Conservation (phyloP, 176 grass and related monocot species). For the Carex littledalei region DNA sequence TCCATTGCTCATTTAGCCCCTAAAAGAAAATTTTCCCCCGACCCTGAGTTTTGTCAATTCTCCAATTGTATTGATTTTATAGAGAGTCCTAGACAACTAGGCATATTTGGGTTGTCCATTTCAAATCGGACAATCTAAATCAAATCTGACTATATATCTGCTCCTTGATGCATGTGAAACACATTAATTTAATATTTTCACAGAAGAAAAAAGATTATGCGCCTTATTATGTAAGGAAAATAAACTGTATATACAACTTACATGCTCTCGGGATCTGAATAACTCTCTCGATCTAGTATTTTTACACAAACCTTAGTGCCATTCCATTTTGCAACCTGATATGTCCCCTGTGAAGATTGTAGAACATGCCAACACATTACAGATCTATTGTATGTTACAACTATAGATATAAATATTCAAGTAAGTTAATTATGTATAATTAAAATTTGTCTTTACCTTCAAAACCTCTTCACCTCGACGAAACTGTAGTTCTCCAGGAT, state of each 20-base stretch:
- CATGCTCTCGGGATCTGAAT: constrained; percentile 62
- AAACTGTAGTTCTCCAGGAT: constrained; percentile 69
- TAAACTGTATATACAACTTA: constrained; percentile 25
- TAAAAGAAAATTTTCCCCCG: not conserved
- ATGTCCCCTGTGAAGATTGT: constrained; percentile 43
- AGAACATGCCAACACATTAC: constrained; percentile 15
- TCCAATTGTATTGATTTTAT: not conserved
- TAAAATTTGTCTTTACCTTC: constrained; percentile 29
- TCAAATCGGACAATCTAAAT: not conserved
- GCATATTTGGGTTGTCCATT: not conserved
- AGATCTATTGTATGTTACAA: not conserved
- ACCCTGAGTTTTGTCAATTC: not conserved
- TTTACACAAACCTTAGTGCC: constrained; percentile 88
- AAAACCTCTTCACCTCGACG: constrained; percentile 71
- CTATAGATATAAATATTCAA: not conserved
- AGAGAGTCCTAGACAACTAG: not conserved
- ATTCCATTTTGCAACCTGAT: constrained; percentile 96
- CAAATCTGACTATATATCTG: not conserved
- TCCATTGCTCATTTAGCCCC: not conserved
- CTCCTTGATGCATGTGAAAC: not conserved
- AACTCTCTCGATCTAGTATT: constrained; percentile 84
- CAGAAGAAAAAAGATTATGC: too few relatives aligned
- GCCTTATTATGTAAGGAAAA: not conserved
- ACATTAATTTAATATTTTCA: not conserved
- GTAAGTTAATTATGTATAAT: constrained; percentile 5